Evolutionary conservation across 2,329 filamentous ascomycete genomes (phyloP).

Genomic region (Nothophaeocryptopus gaeumannii): DNA sequence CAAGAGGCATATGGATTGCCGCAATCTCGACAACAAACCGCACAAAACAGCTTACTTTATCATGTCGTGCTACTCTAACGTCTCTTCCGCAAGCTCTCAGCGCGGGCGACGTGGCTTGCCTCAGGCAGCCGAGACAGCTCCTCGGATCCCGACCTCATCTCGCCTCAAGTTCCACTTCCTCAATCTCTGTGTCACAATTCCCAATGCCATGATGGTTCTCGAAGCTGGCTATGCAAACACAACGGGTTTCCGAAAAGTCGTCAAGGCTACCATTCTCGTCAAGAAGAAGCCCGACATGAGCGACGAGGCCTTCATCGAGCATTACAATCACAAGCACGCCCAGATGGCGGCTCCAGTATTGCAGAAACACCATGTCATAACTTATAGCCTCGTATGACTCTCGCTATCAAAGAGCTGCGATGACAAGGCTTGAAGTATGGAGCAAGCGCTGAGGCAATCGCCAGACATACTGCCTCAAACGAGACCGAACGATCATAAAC

Average conservation of each 20-base stretch:
- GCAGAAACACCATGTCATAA: conserved; percentile 44
- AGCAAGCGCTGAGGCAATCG: conserved; percentile 5
- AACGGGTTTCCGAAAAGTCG: conserved; percentile 46
- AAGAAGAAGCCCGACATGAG: conserved; percentile 48
- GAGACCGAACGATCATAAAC: conserved; percentile 44
- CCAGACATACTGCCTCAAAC: conserved; percentile 46
- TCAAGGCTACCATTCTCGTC: conserved; percentile 46
- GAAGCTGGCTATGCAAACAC: conserved; percentile 47
- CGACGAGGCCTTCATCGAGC: conserved; percentile 44
- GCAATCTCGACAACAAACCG: too few relatives aligned
- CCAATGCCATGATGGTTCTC: conserved; percentile 36
- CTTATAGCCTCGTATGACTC: conserved; percentile 44
- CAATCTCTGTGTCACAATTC: too few relatives aligned
- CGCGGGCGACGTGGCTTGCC: too few relatives aligned
- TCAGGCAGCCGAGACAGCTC: too few relatives aligned
- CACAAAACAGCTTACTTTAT: too few relatives aligned
- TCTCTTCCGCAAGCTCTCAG: too few relatives aligned
- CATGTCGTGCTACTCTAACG: too few relatives aligned
- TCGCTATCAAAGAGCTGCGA: neutral
- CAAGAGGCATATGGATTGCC: too few relatives aligned
- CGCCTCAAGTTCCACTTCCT: too few relatives aligned
- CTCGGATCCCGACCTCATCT: too few relatives aligned
- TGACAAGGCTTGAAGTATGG: neutral
- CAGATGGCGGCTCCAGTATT: conserved; percentile 45
- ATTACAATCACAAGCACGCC: conserved; percentile 47